Conservation (phyloP, 1,284 basidiomycete species). For the Boletus smithii region DNA sequence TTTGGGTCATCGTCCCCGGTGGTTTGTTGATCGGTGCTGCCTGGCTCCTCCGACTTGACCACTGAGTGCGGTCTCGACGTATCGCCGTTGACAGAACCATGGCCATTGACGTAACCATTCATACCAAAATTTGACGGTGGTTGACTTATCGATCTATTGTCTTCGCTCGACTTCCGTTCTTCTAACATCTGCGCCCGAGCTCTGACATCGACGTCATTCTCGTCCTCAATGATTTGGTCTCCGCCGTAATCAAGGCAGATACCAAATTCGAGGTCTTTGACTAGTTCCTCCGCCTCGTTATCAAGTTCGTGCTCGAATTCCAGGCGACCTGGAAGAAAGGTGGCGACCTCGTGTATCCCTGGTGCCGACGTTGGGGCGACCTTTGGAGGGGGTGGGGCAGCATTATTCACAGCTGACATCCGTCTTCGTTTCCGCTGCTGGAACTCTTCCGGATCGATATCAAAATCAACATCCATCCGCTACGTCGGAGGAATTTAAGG, state of each 20-base stretch:
- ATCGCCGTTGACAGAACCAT: conserved; percentile 44
- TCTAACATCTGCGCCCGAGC: conserved; percentile 68
- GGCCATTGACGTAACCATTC: conserved; percentile 52
- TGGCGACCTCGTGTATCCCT: conserved; percentile 90
- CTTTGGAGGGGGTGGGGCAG: conserved; percentile 56
- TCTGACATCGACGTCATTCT: conserved; percentile 66
- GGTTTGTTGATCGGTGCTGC: conserved; percentile 29
- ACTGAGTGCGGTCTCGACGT: conserved; percentile 37
- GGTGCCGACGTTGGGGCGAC: conserved; percentile 88
- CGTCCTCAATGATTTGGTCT: conserved; percentile 74
- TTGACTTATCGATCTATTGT: conserved; percentile 24
- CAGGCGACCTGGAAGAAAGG: conserved; percentile 92
- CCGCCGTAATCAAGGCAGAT: conserved; percentile 84
- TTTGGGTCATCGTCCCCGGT: conserved; percentile 46
- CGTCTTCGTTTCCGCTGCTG: conserved; percentile 84
- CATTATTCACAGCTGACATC: conserved; percentile 64
- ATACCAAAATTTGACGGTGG: conserved; percentile 28
- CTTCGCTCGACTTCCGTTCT: conserved; percentile 46
- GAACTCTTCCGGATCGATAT: conserved; percentile 78
- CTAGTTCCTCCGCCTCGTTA: conserved; percentile 92
- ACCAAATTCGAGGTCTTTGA: conserved; percentile 97
- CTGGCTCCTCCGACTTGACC: conserved; percentile 49
- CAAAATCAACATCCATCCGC: conserved; percentile 65
- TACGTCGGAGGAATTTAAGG: conserved; percentile 8
- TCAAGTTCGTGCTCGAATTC: conserved; percentile 98